A percentile compares a stretch with the other conserved stretches of the same genome.
Evolutionary conservation across 768 basidiomycete genomes (phyloP).

Genomic region (Royoungia palumana): DNA sequence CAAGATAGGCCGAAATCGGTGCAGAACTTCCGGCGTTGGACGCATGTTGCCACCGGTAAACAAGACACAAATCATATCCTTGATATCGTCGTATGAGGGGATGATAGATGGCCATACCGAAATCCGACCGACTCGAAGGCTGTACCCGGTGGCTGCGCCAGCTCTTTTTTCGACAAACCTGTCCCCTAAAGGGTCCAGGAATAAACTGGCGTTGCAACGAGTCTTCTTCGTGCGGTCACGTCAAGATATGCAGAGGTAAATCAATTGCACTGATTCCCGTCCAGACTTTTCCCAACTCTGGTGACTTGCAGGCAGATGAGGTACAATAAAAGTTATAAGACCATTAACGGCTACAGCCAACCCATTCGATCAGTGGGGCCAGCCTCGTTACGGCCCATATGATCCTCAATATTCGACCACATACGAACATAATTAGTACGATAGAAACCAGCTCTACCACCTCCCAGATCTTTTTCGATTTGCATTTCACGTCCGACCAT

Average conservation of each 20-base stretch:
- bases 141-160: too few species aligned
- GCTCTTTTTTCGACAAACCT: too few species aligned
- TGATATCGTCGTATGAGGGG: too few species aligned
- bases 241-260: slow-evolving; percentile 41
- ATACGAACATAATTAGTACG: slow-evolving; percentile 35
- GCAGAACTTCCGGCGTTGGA: too few species aligned
- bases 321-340: slow-evolving; percentile 55
- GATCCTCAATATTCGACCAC: slow-evolving; percentile 29
- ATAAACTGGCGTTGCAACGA: slow-evolving; percentile 8
- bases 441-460: slow-evolving; percentile 33
- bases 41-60: too few species aligned
- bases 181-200: neutral
- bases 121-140: too few species aligned
- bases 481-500: too few species aligned
- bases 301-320: slow-evolving; percentile 54
- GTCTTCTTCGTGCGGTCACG: slow-evolving; percentile 27
- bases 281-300: neutral
- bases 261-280: neutral
- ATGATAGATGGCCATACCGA: too few species aligned
- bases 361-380: slow-evolving; percentile 42
- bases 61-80: too few species aligned
- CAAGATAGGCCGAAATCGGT: too few species aligned
- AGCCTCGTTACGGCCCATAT: slow-evolving; percentile 29
- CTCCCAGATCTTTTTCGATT: slow-evolving; percentile 42
- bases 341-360: slow-evolving; percentile 57